phyloP scores from a whole-genome alignment of 2,329 filamentous ascomycete genomes.

The Aspergillus fischeri region DNA sequence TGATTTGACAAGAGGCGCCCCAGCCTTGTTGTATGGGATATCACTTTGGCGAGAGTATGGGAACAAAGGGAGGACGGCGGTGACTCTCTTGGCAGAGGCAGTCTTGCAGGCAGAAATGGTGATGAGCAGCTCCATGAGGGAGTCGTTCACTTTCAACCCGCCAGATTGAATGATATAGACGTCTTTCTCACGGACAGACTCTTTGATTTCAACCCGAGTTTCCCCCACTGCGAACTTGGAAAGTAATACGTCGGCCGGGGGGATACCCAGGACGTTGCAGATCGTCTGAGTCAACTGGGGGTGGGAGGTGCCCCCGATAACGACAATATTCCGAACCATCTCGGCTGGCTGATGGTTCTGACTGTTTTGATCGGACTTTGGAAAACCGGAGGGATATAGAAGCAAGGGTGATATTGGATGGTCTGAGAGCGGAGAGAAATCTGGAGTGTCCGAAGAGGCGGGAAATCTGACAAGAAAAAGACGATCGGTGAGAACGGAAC shows the following conservation, averaged over 20 bases:
- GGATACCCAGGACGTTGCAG: constrained; percentile 82
- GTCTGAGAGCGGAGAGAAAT: constrained; percentile 21
- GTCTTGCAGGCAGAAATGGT: constrained; percentile 98
- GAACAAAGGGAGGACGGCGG: constrained; percentile 89
- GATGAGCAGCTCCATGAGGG: constrained; percentile 94
- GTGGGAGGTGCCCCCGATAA: constrained; percentile 91
- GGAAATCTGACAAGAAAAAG: constrained; percentile 26
- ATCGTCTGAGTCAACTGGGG: constrained; percentile 81
- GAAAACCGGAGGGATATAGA: constrained; percentile 12
- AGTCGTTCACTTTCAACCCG: constrained; percentile 89
- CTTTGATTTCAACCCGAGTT: constrained; percentile 90
- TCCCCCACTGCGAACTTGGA: constrained; percentile 94
- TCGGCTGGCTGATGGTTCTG: constrained; percentile 14
- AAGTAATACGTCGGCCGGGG: constrained; percentile 77
- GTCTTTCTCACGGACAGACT: constrained; percentile 96
- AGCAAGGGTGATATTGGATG: constrained; percentile 11
- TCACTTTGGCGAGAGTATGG: constrained; percentile 96
- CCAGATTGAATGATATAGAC: constrained; percentile 97
- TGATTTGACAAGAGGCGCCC: constrained; percentile 77
- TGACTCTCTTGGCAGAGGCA: constrained; percentile 87
- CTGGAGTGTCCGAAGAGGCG: constrained; percentile 23
- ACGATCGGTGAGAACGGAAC: constrained; percentile 20
- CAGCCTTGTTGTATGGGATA: constrained; percentile 92
- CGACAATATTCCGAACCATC: constrained; percentile 94
- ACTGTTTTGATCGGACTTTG: constrained; percentile 9